Base-by-base conservation (phyloP, 2,329 filamentous ascomycete genomes). In the Talaromyces sp. region DNA sequence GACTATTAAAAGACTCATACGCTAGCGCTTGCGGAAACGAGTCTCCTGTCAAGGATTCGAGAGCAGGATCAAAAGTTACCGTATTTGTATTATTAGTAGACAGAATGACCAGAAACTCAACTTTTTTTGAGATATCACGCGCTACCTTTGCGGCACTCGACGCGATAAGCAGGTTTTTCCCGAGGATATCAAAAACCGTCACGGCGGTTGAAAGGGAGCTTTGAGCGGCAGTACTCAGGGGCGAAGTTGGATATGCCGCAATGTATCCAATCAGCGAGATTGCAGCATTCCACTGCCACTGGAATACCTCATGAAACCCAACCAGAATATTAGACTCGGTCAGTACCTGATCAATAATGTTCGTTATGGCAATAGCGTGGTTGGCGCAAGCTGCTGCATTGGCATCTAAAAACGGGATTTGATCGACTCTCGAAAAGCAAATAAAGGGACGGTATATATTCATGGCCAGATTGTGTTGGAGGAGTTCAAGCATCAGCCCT, bases 261-360 rank as follows among this genome's bases (percentile, higher is more conserved):
- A 62, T 50, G 27, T 59, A 62, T 0, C 56, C 61, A 14, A 62
- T 44, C 16, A 62, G 42, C 27, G 61, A 59, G 4, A 62, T 30
- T 9, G 56, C 59, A 5, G 61, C 61, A n/a, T 62, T 62, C 61
- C 61, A 62, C 44, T 59, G 56, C 61, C 61, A 62, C 27, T 62
- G 61, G 16, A 62, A 62, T 5, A 52, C 57, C 18, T 62, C 61
- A 14, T 59, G 57, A 4, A 59, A 59, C 1, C 61, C 61, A 1
- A 51, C 33, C 7, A 62, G 30, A 10, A 44, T 36, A 31, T 62
- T 56, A 7, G 61, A 56, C 56, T 53, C 28, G 14, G 55, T 59
- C 12, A 62, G 2, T 16, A 31, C 56, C 34, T 62, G 56, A 12
- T 62, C 34, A 6, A 62, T 30, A 8, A 62, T 62, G 27, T 59